Evolutionary conservation across 768 basidiomycete genomes (phyloP).

Genomic region (Candolleomyces aberdarensis): DNA sequence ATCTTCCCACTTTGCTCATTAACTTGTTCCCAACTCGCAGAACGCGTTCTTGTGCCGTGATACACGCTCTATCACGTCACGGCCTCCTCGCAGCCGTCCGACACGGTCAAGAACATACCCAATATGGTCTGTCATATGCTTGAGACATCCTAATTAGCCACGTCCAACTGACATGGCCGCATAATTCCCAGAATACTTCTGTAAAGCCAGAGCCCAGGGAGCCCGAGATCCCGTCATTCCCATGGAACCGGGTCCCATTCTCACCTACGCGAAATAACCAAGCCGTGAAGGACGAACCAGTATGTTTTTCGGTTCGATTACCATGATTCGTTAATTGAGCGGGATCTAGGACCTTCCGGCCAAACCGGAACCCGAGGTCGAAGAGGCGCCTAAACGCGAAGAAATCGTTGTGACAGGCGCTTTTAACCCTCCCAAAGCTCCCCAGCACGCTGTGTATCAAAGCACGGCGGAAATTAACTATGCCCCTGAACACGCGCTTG

Average conservation of each 20-base stretch:
- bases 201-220: constrained; percentile 30
- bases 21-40: background rate
- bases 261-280: too few species aligned
- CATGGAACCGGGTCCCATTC: constrained; percentile 3
- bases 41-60: too few species aligned
- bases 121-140: background rate
- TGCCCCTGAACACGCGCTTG: constrained; percentile 45
- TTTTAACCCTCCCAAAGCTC: constrained; percentile 7
- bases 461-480: constrained; percentile 44
- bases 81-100: background rate
- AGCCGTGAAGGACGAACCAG: background rate
- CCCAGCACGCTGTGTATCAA: constrained; percentile 31
- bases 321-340: too few species aligned
- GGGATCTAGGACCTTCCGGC: background rate
- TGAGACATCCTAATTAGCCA: background rate
- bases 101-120: background rate
- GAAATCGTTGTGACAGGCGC: constrained; percentile 11
- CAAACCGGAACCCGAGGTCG: background rate
- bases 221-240: background rate
- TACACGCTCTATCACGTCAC: too few species aligned
- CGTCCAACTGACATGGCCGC: background rate
- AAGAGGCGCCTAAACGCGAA: background rate
- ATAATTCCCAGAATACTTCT: constrained; percentile 6
- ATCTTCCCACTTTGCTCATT: background rate
- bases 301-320: background rate